Evolutionary conservation across 2,329 filamentous ascomycete genomes (phyloP).

Genomic region (Aspergillus arachidicola): DNA sequence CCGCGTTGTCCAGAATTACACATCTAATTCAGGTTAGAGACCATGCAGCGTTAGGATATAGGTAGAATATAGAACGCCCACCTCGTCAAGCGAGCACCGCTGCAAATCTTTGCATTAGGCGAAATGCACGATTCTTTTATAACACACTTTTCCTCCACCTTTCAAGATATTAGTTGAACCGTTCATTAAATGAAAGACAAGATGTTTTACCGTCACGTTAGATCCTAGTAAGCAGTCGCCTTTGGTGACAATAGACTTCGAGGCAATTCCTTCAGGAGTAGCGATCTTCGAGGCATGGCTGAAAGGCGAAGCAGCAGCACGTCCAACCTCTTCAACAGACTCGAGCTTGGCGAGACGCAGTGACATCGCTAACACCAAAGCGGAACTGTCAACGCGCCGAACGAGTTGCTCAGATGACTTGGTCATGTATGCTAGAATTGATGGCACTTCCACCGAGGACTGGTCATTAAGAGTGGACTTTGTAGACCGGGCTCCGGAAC

Average conservation of each 20-base stretch:
- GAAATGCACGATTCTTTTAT: slow-evolving; percentile 92
- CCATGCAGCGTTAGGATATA: not conserved
- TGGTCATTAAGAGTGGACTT: not conserved
- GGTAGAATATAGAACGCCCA: not conserved
- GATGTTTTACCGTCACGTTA: slow-evolving; percentile 66
- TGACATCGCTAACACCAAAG: slow-evolving; percentile 78
- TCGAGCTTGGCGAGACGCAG: slow-evolving; percentile 83
- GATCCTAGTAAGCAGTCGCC: slow-evolving; percentile 82
- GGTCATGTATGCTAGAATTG: slow-evolving; percentile 80
- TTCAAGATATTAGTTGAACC: not conserved
- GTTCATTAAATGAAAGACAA: not conserved
- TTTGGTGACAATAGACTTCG: slow-evolving; percentile 78
- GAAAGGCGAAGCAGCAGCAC: slow-evolving; percentile 66
- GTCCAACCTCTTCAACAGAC: slow-evolving; percentile 64
- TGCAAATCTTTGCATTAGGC: slow-evolving; percentile 80
- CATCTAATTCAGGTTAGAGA: slow-evolving; percentile 57
- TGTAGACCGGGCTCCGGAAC: slow-evolving; percentile 15
- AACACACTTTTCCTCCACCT: slow-evolving; percentile 79
- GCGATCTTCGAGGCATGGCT: slow-evolving; percentile 79
- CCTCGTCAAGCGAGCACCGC: slow-evolving; percentile 74
- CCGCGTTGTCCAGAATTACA: slow-evolving; percentile 88
- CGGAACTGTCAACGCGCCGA: slow-evolving; percentile 83
- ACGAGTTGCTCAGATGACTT: slow-evolving; percentile 64
- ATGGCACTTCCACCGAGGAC: slow-evolving; percentile 49
- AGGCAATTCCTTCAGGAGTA: slow-evolving; percentile 78